Evolutionary conservation across 2,329 filamentous ascomycete genomes (phyloP), one percentile per base, ranked within the genome.

Genomic region (Hymenotorrendiella dingleyae): DNA sequence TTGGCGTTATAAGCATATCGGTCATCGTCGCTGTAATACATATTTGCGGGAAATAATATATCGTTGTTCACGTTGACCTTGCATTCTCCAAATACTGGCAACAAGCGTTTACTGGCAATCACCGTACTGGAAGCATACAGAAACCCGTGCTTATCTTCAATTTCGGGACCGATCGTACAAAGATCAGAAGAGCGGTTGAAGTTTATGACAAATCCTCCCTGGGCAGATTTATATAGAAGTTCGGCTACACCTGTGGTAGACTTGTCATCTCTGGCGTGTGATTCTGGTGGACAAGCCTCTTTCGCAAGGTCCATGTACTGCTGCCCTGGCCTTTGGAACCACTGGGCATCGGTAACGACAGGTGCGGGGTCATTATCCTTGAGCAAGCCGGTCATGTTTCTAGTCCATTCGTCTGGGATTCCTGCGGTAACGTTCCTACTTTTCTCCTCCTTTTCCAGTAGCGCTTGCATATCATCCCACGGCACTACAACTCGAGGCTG

Each of bases 1-100:
- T 63, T 63, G 6, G 67, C 59, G 40, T 76, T 72, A 40, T 80
- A 80, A 1, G 70, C 72, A 60, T 83, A 83, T 34, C 74, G 71
- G 6, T 68, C 65, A 54, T 82, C 74, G 7, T 72, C 62, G 14
- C 69, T 70, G 48, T 80, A 73, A 55, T 84, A 84, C 73, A 79
- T 80, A 55, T 75, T 78, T 4, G 76, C 76, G 1, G 78, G 78
- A 48, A 82, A 78, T 22, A 82, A 63, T 41, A 82, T 79, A 54
- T 82, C 78, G 50, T 76, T 80, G 56, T 82, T 82, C 49, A 76
- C 68, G 24, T 71, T 74, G 32, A 79, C 68, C 57, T 82, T 82
- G 54, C 73, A 80, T 48, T 79, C 78, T 37, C 76, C 69, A 52
- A 82, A 82, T 16, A 82, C 64, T 7, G 79, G 78, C 10, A 81